Base-by-base conservation (phyloP, 495 filamentous ascomycete species). In the Hypoxylon fragiforme region DNA sequence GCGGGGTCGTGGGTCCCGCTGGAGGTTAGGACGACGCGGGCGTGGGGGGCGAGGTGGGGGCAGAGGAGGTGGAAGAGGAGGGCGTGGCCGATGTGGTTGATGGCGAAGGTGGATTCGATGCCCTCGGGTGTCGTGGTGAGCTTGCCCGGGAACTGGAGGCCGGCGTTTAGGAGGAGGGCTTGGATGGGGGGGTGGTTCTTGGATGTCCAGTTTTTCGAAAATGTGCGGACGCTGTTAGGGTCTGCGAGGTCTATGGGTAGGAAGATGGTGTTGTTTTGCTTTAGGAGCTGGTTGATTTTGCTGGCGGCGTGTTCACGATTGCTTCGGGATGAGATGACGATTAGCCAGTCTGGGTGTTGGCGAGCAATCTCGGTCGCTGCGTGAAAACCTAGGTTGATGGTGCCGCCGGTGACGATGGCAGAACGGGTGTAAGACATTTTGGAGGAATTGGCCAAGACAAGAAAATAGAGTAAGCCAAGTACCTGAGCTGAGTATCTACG, bases 41-140 rank as follows among this genome's bases (percentile, higher is more conserved):
- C 80, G 34, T 77, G 71, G 3, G 70, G 14, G 60, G 66, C 49
- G 52, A 90, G 69, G 1, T 74, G 77, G 1, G 85, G 77, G 6
- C 85, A 73, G 2, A 90, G 72, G 1, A 88, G 70, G 52, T 80
- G 78, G 5, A 83, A 85, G 16, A 91, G 74, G 8, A 89, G 74
- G 26, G 80, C 80, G 57, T 86, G 85, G 31, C 63, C 63, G 44
- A 63, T 46, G 28, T 65, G 58, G 35, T 37, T 63, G 42, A 57
- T 60, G 4, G 41, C 60, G 39, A 68, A 70, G 13, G 65, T 68
- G 6, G 55, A 14, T 44, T 80, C 77, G 39, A 76, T 55, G 1
- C 73, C 72, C 15, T 77, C 71, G 1, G 49, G 51, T 0, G 70
- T 74, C 37, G 69, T 72, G 2, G 38, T 15, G 6, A 74, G 38